Base-by-base conservation (phyloP, 1,139 yeast species). In the Nadsonia commutata region DNA sequence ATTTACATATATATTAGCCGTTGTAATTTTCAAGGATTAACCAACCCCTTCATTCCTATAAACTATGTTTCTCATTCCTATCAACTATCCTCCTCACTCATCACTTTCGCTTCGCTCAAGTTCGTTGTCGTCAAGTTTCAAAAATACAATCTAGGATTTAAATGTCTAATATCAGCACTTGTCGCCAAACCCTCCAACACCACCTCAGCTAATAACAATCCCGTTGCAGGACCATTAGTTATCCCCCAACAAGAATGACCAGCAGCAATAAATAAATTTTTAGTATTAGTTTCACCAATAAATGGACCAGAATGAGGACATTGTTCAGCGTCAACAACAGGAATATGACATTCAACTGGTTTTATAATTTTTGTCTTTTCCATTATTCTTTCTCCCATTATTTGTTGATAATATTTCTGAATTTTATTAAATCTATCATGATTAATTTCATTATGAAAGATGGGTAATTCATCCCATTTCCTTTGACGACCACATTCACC, bases 201-300 rank as follows among this genome's bases (percentile, higher is more conserved):
- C 45, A 90, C 58, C 62, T 90, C 97, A 52, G 95, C 78, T 81
- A 90, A 74, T 40, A 90, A 72, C 56, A 85, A 78, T 17, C 98
- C 98, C 0, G 97, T 86, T 2, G 84, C 97, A 1, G 97, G 97
- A 0, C 95, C 96, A 61, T 90, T 88, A 63, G 88, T 90, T 50
- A 90, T 90, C 20, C 98, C 98, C 98, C 98, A 90, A 64, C 97
- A 90, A 18, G 94, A 80, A 61, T 90, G 98, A 1, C 97, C 98
- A 18, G 93, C 76, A 2, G 96, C 95, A 47, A 90, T 64, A 53
- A 67, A 83, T 49, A 90, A 65, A 50, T 80, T 80, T 20, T 73
- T 75, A 17, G 85, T 90, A 56, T 86, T 85, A 0, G 97, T 88
- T 55, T 83, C 86, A 41, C 98, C 98, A 51, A 90, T 79, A 46